Evolutionary conservation across 176 grass and related monocot species (phyloP).

Genomic region (Eleusine coracana): DNA sequence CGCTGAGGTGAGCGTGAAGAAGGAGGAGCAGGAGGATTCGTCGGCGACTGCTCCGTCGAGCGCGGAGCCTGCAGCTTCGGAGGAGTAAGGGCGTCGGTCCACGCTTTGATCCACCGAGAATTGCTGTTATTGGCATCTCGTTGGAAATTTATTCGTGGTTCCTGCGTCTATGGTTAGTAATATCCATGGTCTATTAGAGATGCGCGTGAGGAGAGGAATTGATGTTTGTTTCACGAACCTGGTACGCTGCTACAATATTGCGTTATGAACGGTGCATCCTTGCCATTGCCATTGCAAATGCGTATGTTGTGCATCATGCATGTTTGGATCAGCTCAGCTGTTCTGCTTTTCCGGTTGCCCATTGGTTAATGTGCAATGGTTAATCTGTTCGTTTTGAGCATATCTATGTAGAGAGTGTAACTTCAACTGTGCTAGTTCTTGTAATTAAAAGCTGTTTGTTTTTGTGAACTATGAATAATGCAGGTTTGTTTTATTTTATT

Average conservation of each 20-base stretch:
- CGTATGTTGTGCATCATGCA: background rate
- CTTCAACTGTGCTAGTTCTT: constrained; percentile 9
- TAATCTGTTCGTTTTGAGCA: background rate
- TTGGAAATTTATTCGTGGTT: constrained; percentile 43
- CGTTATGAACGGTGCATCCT: constrained; percentile 22
- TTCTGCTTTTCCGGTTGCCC: constrained; percentile 1
- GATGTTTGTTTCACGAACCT: constrained; percentile 44
- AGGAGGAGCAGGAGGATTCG: constrained; percentile 33
- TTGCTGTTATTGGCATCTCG: constrained; percentile 43
- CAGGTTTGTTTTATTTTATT: background rate
- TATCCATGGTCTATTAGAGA: constrained; percentile 24
- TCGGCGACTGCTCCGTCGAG: constrained; percentile 4
- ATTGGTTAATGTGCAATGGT: background rate
- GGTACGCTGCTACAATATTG: constrained; percentile 35
- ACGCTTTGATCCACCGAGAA: constrained; percentile 39
- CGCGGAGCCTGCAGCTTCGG: constrained; percentile 13
- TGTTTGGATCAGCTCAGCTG: constrained; percentile 28
- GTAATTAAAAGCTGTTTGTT: background rate
- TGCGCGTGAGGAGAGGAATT: constrained; percentile 31
- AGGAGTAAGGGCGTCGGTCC: constrained; percentile 38
- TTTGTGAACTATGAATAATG: background rate
- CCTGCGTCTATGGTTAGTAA: constrained; percentile 14
- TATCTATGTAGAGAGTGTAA: background rate
- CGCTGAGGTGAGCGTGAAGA: constrained; percentile 16
- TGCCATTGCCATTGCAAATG: constrained; percentile 16